Base-by-base conservation (phyloP, 1,284 basidiomycete species). In the Neotropicomus parvogracilis region DNA sequence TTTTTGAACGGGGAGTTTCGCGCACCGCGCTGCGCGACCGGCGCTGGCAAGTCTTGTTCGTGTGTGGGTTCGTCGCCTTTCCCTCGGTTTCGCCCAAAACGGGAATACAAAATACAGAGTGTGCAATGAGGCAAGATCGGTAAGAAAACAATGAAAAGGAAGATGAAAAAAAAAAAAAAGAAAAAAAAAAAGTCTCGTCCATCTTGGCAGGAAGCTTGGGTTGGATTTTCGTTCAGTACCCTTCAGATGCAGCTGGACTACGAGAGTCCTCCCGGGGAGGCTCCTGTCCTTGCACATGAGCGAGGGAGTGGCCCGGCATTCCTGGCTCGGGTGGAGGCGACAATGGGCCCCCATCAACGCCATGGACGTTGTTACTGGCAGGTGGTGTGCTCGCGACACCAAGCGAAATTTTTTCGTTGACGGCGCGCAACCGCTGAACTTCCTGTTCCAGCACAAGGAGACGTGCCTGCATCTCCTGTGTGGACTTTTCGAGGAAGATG, bases 361-460 rank as follows among this genome's bases (percentile, higher is more conserved):
- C 62, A 49, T 68, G 63, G 16, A 68, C 58, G 59, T 53, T 66
- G 56, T 54, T 66, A 21, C 40, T 54, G 36, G 43, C 0, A 12
- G 83, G 77, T 8, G 78, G 78, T 14, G 81, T 77, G 51, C 74
- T 74, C 52, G 70, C 61, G 26, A 75, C 72, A 46, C 75, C 75
- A 32, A 88, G 78, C 2, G 85, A 83, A 26, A 89, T 87, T 68
- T 87, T 86, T 72, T 89, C 86, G 65, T 88, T 89, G 54, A 89
- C 73, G 12, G 77, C 70, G 49, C 85, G 79, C 38, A 89, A 75
- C 49, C 85, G 71, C 40, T 75, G 62, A 41, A 88, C 80, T 64
- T 89, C 87, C 44, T 73, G 68, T 58, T 89, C 85, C 40, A 88
- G 62, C 24, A 73, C 66, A 16, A 71, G 70, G 53, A 89, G 75